phyloP scores from a whole-genome alignment of 805 yeast genomes.

The Suhomyces sp. region DNA sequence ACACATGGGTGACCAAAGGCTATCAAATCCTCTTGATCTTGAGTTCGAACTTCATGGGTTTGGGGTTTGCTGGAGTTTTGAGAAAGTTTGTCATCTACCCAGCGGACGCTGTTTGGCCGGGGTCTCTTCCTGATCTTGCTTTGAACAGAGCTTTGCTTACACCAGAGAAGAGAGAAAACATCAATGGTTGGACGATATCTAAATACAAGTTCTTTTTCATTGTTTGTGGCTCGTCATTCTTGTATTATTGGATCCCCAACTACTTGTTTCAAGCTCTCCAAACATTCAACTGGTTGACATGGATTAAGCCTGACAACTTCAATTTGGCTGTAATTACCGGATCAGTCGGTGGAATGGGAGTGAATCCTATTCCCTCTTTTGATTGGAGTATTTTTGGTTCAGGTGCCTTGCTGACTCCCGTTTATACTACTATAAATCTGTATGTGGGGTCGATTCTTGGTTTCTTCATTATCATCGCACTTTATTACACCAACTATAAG shows the following conservation, averaged over 20 bases:
- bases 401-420: background rate
- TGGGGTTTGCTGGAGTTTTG: conserved; percentile 17
- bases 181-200: conserved; percentile 24
- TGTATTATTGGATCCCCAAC: conserved; percentile 49
- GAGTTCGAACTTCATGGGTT: conserved; percentile 16
- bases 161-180: conserved; percentile 23
- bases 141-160: conserved; percentile 47
- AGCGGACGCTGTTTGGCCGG: conserved; percentile 15
- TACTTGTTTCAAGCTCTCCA: conserved; percentile 43
- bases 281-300: conserved; percentile 54
- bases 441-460: conserved; percentile 20
- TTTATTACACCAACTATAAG: conserved; percentile 20
- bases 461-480: conserved; percentile 19
- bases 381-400: conserved; percentile 3
- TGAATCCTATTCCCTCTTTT: conserved; percentile 7
- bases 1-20: conserved; percentile 17
- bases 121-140: conserved; percentile 42
- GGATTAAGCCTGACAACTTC: conserved; percentile 55
- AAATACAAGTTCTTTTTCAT: conserved; percentile 31
- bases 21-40: conserved; percentile 15
- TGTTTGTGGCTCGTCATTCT: conserved; percentile 27
- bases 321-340: conserved; percentile 53
- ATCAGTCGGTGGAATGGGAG: conserved; percentile 23
- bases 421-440: conserved; percentile 5
- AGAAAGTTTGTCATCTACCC: conserved; percentile 19